phyloP scores from a whole-genome alignment of 2,329 filamentous ascomycete species.

The Aspergillus brasiliensis region DNA sequence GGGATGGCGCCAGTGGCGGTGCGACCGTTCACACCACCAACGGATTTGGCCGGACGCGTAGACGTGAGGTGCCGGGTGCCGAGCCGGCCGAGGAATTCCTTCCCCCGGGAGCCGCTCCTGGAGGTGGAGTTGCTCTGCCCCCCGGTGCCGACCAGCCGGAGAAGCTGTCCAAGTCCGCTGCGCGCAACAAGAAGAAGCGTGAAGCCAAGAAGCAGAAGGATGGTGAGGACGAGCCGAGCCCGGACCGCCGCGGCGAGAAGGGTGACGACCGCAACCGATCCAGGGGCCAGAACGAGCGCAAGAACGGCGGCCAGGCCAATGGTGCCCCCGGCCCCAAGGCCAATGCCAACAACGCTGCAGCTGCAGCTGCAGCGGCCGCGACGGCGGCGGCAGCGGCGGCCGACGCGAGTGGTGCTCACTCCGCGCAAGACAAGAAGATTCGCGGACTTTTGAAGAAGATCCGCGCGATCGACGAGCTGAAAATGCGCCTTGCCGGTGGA shows the following conservation, averaged over 20 bases:
- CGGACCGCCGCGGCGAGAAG: conserved; percentile 63
- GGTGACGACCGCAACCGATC: conserved; percentile 58
- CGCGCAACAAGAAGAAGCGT: conserved; percentile 99
- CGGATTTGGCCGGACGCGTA: conserved; percentile 74
- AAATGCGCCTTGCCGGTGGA: conserved; percentile 90
- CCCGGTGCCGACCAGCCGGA: conserved; percentile 64
- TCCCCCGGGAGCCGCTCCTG: conserved; percentile 69
- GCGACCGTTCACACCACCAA: conserved; percentile 56
- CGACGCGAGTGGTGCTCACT: conserved; percentile 45
- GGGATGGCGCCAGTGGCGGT: conserved; percentile 69
- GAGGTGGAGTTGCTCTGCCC: conserved; percentile 66
- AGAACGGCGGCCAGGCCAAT: conserved; percentile 28
- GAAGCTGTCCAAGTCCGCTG: conserved; percentile 75
- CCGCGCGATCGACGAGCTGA: conserved; percentile 93
- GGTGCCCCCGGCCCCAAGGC: conserved; percentile 23
- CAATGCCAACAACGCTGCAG: conserved; percentile 29
- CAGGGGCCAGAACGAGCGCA: conserved; percentile 44
- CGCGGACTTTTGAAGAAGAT: conserved; percentile 95
- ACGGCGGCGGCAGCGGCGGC: conserved; percentile 13
- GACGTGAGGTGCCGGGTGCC: conserved; percentile 83
- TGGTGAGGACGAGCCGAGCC: conserved; percentile 67
- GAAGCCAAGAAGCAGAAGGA: conserved; percentile 93
- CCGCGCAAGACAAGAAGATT: conserved; percentile 90
- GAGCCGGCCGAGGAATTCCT: conserved; percentile 68
- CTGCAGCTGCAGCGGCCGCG: conserved; percentile 27